phyloP scores from a whole-genome alignment of 345 rosid species.

The Jatropha curcas region DNA sequence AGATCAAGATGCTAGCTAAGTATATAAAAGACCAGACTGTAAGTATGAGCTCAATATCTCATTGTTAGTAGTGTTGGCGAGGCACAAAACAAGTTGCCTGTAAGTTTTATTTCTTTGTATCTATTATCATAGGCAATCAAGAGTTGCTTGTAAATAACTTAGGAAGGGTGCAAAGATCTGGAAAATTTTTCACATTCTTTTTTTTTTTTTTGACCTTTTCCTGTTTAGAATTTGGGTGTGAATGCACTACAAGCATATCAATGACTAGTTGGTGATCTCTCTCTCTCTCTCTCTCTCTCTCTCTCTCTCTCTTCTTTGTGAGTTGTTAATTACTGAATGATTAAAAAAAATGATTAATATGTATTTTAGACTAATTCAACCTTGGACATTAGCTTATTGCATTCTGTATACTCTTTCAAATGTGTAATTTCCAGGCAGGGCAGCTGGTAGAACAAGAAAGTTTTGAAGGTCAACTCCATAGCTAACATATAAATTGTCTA shows the following conservation, averaged over 20 bases:
- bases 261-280: background rate
- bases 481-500: no score
- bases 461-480: background rate
- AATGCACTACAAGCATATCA: slow-evolving; percentile 3
- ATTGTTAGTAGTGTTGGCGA: background rate
- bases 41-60: slow-evolving; percentile 5
- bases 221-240: slow-evolving; percentile 5
- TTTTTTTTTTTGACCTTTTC: background rate
- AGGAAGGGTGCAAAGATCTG: background rate
- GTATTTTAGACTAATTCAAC: background rate
- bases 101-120: background rate
- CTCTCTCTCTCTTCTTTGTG: no score
- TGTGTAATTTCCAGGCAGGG: background rate
- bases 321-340: background rate
- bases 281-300: background rate
- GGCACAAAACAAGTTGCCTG: slow-evolving; percentile 8
- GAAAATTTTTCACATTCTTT: background rate
- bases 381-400: background rate
- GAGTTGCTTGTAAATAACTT: slow-evolving; percentile 18
- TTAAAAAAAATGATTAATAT: background rate
- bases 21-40: slow-evolving; percentile 1
- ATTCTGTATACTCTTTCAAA: background rate
- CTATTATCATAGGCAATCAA: no score
- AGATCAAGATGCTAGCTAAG: slow-evolving; percentile 46
- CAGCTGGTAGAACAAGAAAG: background rate